Base-by-base conservation (phyloP, 306 rosid species). In the Astragalus glycyphyllos region DNA sequence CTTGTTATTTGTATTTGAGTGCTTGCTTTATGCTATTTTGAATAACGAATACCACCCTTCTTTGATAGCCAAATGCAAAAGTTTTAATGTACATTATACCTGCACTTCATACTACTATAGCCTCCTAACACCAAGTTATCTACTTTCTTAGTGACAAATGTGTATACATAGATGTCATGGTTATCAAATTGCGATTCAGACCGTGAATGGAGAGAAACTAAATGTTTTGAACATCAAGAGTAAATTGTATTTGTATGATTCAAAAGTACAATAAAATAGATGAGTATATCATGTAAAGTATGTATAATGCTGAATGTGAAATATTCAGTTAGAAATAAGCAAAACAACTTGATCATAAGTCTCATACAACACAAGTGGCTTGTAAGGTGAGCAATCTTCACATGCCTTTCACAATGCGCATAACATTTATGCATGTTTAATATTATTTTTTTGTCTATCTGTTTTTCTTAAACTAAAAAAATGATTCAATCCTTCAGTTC, bases 1-100 rank as follows among this genome's bases (percentile, higher is more conserved):
- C n/a, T 58, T 57, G 32, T 6, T 56, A 13, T 23, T 40, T 1
- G 16, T 6, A 12, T 46, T 46, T n/a, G 16, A 46, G 16, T 5
- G 6, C 15, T 46, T 46, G 15, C 50, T 46, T 46, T 46, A 46
- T 46, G 42, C 29, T 48, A 12, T 60, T 72, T 48, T 72, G 34
- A 48, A 17, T 59, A 34, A 4, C 10, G 35, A 4, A 47, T n/a
- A 15, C 40, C 58, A 45, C 46, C 42, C 38, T 34, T 13, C 32
- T 44, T 42, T 15, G 6, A 5, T 6, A 31, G 9, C n/a, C 35
- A 23, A 12, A 5, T 57, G 44, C 15, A 8, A 42, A 14, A 42
- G 23, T 20, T 44, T 12, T 45, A 7, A 31, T 17, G 13, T 44
- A 54, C 8, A 6, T 13, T 44, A 23, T 44, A 17, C 54, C n/a